These are phyloP conservation scores for Coemansia nantahalensis DNA, from an alignment of 192 early-diverging fungal genomes.

Conservation along the genomic window DNA sequence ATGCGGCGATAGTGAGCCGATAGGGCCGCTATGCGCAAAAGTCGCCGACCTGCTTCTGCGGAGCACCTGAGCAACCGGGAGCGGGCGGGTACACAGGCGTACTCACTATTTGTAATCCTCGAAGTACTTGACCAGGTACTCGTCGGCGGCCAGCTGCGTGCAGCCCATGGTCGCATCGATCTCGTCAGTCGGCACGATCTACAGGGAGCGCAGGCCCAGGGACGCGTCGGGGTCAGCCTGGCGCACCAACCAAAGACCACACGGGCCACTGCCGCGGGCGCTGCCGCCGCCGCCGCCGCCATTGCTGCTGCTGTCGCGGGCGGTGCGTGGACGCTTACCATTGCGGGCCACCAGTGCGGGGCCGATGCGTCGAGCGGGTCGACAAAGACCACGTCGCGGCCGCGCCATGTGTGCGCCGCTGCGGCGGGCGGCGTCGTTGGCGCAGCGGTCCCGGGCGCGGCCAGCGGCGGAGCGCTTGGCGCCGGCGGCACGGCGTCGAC, in stretches of 20 bases:
- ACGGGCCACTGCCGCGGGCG: too few species aligned
- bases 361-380: constrained; percentile 59
- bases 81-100: too few species aligned
- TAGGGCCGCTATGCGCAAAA: too few species aligned
- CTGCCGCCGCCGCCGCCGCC: too few species aligned
- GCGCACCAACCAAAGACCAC: not conserved
- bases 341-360: constrained; percentile 67
- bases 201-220: too few species aligned
- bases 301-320: not conserved
- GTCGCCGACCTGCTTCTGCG: not conserved
- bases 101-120: constrained; percentile 55
- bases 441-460: too few species aligned
- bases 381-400: constrained; percentile 61
- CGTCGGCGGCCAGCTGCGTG: constrained; percentile 22
- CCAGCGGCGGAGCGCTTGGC: too few species aligned
- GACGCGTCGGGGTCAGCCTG: too few species aligned
- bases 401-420: constrained; percentile 25
- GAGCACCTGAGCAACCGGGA: too few species aligned
- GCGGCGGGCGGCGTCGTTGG: not conserved
- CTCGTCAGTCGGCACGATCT: constrained; percentile 54
- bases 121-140: constrained; percentile 56
- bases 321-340: constrained; percentile 28
- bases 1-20: too few species aligned
- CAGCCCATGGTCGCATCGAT: constrained; percentile 53
- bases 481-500: too few species aligned